Evolutionary conservation across 805 yeast genomes (phyloP).

Genomic region (Nakazawaea sp.): DNA sequence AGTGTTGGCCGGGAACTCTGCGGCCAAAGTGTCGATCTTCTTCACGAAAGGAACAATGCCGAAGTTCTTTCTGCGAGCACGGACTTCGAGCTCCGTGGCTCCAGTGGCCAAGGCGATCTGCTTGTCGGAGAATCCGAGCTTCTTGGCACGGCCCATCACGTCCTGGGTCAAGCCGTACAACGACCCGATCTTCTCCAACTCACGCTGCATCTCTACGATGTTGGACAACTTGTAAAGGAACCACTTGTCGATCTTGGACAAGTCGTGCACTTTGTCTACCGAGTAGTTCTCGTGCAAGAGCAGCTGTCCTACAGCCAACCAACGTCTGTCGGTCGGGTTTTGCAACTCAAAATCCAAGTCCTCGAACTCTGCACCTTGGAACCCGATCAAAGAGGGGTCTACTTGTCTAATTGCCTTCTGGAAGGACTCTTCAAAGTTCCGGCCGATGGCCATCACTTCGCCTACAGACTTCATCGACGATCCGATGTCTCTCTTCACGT

Average conservation of each 20-base stretch:
- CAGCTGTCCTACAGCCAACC: conserved; percentile 98
- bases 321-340: conserved; percentile 91
- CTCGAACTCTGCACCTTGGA: conserved; percentile 81
- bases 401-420: conserved; percentile 97
- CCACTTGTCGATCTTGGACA: conserved; percentile 94
- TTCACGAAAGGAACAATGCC: conserved; percentile 90
- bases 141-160: conserved; percentile 72
- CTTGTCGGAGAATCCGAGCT: conserved; percentile 90
- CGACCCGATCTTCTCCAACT: conserved; percentile 59
- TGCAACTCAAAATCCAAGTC: conserved; percentile 70
- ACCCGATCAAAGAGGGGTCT: conserved; percentile 85
- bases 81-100: conserved; percentile 70
- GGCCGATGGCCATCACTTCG: conserved; percentile 98
- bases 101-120: conserved; percentile 81
- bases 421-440: conserved; percentile 95
- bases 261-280: conserved; percentile 87
- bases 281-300: conserved; percentile 84
- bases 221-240: conserved; percentile 88
- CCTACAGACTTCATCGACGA: conserved; percentile 98
- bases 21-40: conserved; percentile 95
- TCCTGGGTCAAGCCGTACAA: conserved; percentile 60
- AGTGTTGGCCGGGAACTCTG: conserved; percentile 97
- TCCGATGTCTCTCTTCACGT: conserved; percentile 89
- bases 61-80: conserved; percentile 71
- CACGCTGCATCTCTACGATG: conserved; percentile 83